Base-by-base conservation (phyloP, 345 rosid genomes). In the Camelina hispida region DNA sequence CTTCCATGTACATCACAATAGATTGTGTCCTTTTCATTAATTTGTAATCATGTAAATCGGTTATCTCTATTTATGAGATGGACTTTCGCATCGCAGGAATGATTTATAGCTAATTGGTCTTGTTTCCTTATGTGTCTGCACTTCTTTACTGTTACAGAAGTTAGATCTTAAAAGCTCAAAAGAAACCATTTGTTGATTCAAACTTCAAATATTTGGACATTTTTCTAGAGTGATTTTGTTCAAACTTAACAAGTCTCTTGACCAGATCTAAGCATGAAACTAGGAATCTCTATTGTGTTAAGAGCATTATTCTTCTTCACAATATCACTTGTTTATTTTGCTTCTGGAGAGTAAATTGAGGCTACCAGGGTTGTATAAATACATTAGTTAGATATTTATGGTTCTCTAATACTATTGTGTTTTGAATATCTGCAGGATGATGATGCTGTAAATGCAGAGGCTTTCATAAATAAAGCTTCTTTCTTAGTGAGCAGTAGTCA, bases 381-480 rank as follows among this genome's bases (percentile, higher is more conserved):
- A 23, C 20, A 3, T 53, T 22, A 7, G 54, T 63, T 71, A 38
- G 34, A 6, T 11, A 20, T 64, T 37, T 5, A n/a, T 50, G 5
- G 14, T 34, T 47, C 35, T 62, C 54, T 72, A 34, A 35, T 46
- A 10, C 50, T 9, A 37, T 69, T 60, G 22, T 68, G 56, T 73
- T 66, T 68, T 67, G 68, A 64, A 56, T 53, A 28, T 65, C 43
- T 86, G 70, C 80, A 95, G 99, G 99, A 95, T 81, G 97, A 95
- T 81, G 99, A 95, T 88, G 95, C 99, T n/a, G 87, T 89, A 16
- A 95, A 89, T 74, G 99, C 99, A 10, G 97, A 95, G 81, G 92
- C 94, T 73, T 95, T 92, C 73, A 92, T 92, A 64, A 92, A 95
- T 68, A 95, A 92, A 82, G 99, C 97, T 53, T 95, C 99, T 50